Base-by-base conservation (phyloP, 1,139 yeast genomes). In the Kodamaea plutei region DNA sequence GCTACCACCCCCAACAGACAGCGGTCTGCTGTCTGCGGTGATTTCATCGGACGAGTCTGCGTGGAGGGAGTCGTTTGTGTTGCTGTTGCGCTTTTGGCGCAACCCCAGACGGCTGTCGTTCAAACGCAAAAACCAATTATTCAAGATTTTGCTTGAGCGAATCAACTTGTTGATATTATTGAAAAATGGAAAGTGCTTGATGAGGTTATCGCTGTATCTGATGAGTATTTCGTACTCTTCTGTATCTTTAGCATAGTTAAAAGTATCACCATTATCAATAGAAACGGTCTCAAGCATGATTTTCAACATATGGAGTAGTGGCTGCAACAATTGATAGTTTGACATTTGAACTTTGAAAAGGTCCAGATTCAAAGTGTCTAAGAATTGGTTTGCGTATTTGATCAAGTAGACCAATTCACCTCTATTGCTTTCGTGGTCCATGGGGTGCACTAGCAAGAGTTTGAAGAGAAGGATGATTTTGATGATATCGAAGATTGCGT, bases 301-400 rank as follows among this genome's bases (percentile, higher is more conserved):
- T 37, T 56, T 60, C 25, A 64, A 41, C 14, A 62, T 38, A 34
- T 62, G 69, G 14, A 64, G 43, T 26, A 64, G 44, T 22, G 62
- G 67, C 18, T 64, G 65, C 13, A 61, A 41, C 15, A 61, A 35
- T 34, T 62, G 65, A 40, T 54, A 59, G 36, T 61, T 62, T 22
- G 64, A 53, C 39, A 62, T 48, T 30, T 57, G 56, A 3, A 61
- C 45, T 32, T 57, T 54, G 34, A 56, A 49, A 18, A 52, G 34
- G 25, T 59, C 62, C 26, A 47, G 47, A 36, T 51, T 52, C 4
- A 47, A 44, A 8, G 22, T 31, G n/a, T 44, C 44, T 20, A 63
- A 43, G 10, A 45, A 33, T 4, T 37, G 27, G 35, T 53, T 58
- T 24, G 59, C 46, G 12, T 40, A 38, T 11, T 36, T 45, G 8